Percentiles rank a stretch among this genome's conserved stretches.
phyloP scores from a whole-genome alignment of 2,329 filamentous ascomycete species.

The Aureobasidium vineae region DNA sequence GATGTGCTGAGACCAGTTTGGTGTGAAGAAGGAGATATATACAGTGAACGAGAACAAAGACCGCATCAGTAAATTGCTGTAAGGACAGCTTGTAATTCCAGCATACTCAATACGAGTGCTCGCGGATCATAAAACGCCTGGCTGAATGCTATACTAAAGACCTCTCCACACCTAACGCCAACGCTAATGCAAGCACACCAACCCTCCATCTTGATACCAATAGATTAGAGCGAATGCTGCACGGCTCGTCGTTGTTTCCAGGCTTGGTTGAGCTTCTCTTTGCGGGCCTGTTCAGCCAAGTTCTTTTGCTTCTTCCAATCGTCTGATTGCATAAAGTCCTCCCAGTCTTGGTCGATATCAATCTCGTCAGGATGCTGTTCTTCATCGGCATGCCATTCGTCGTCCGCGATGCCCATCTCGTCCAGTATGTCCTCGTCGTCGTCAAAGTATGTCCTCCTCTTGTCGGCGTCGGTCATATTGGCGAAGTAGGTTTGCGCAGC shows the following conservation, averaged over 20 bases:
- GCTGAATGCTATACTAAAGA: neutral
- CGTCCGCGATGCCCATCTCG: slow-evolving; percentile 17
- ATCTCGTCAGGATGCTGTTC: neutral
- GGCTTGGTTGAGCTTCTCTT: slow-evolving; percentile 13
- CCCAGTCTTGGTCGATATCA: slow-evolving; percentile 23
- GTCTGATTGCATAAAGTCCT: slow-evolving; percentile 16
- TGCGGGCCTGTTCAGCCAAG: neutral
- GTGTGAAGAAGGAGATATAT: neutral
- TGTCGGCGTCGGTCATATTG: neutral
- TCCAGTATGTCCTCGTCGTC: slow-evolving; percentile 24
- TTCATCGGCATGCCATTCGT: slow-evolving; percentile 22
- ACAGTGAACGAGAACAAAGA: neutral
- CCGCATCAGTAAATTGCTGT: neutral
- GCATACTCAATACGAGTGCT: neutral
- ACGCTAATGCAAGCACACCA: neutral
- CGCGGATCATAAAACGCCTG: neutral
- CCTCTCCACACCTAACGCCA: neutral
- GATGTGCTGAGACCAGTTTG: too few species aligned
- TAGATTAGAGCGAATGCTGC: neutral
- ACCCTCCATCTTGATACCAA: neutral
- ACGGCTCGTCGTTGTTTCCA: slow-evolving; percentile 6
- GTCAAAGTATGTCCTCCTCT: slow-evolving; percentile 6
- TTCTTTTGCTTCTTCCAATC: slow-evolving; percentile 19
- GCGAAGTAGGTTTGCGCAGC: neutral
- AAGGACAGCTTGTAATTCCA: neutral